Conservation (phyloP, 2,329 filamentous ascomycete species). For the Fusarium chaquense region DNA sequence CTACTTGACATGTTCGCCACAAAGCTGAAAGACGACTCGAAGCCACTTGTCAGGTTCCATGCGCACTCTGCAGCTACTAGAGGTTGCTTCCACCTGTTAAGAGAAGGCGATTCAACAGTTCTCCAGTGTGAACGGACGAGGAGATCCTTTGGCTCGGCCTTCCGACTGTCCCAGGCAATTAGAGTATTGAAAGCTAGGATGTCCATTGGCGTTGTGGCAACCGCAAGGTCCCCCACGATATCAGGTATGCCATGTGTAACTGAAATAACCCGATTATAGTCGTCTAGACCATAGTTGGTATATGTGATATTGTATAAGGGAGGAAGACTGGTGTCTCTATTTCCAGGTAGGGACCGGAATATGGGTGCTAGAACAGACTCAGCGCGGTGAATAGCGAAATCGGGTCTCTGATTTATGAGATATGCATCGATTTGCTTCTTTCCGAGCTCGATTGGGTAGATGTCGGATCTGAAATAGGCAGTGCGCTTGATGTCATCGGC, state of each 20-base stretch:
- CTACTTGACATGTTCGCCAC: background rate
- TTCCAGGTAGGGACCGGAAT: background rate
- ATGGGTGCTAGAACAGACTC: background rate
- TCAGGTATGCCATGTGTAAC: background rate
- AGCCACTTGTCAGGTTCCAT: background rate
- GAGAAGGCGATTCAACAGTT: background rate
- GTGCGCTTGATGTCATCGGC: no score
- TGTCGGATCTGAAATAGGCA: background rate
- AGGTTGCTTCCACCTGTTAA: background rate
- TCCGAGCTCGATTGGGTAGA: background rate
- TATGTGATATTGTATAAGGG: background rate
- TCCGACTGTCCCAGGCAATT: background rate
- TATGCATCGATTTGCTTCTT: background rate
- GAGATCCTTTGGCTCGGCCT: background rate
- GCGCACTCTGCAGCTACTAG: background rate
- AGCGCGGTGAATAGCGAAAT: background rate
- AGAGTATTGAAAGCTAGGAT: background rate
- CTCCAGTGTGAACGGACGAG: background rate
- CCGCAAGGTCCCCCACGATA: background rate
- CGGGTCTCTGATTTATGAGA: background rate
- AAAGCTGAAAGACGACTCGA: background rate
- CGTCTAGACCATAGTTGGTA: background rate
- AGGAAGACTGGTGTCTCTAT: accelerated
- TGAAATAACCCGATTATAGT: background rate
- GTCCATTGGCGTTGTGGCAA: background rate